Percentiles rank a stretch among this genome's conserved stretches.
These are phyloP conservation scores for Prunus yedoensis DNA, from an alignment of 331 rosid genomes.

Conservation along the genomic window DNA sequence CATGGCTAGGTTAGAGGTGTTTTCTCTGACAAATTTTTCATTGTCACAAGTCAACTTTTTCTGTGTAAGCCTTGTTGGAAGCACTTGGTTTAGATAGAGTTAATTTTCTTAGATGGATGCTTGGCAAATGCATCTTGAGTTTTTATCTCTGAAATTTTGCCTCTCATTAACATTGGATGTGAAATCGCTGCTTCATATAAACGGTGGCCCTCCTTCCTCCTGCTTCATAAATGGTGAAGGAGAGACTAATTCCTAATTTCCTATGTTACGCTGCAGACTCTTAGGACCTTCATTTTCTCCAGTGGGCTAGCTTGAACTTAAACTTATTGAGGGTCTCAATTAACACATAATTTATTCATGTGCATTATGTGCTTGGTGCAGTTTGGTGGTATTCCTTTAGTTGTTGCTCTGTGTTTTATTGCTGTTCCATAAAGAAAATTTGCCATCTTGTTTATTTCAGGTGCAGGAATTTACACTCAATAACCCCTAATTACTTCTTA, in stretches of 20 bases:
- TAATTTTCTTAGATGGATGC: not conserved
- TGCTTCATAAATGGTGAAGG: not conserved
- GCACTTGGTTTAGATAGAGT: not conserved
- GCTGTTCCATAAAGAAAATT: slow-evolving; percentile 4
- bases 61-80: not conserved
- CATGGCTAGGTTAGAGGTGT: not conserved
- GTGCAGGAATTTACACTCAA: slow-evolving; percentile 92
- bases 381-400: not conserved
- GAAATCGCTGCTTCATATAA: too few species aligned
- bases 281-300: not conserved
- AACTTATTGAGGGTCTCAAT: not conserved
- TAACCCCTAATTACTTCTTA: slow-evolving; percentile 85
- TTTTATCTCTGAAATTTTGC: not conserved
- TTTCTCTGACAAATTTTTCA: not conserved
- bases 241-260: not conserved
- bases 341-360: not conserved
- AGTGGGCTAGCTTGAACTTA: not conserved
- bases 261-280: not conserved
- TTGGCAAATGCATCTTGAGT: not conserved
- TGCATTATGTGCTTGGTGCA: not conserved
- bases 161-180: too few species aligned
- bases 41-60: not conserved
- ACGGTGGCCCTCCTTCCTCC: not conserved
- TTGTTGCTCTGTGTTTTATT: slow-evolving; percentile 1
- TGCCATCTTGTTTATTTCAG: slow-evolving; percentile 40